Base-by-base conservation (phyloP, 805 yeast genomes). In the Yarrowia sp. region DNA sequence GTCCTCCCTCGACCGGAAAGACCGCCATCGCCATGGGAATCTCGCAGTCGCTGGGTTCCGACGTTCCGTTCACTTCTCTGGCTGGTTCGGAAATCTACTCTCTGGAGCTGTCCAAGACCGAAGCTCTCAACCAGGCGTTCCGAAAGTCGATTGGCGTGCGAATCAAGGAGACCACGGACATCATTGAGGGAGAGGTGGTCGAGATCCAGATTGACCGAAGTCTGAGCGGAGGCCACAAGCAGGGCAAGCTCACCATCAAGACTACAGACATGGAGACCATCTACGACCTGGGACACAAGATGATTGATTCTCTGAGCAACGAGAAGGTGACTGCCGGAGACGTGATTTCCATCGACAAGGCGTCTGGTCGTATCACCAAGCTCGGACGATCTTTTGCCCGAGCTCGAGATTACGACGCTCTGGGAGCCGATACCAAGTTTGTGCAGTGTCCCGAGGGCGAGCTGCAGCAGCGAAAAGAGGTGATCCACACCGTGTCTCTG, bases 381-480 rank as follows among this genome's bases (percentile, higher is more conserved):
- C 85, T 95, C 71, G 99, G 99, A 70, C 87, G 97, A 79, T 93
- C 98, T 0, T 96, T 92, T 79, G 88, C 98, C 7, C 86, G 98
- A 73, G 96, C 98, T 7, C 86, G 99, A 74, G 99, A 95, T 79
- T 95, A 95, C 78, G 99, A 95, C 80, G 97, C 98, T 53, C 92
- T 92, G 96, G 97, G 97, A 20, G 97, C 98, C 66, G 98, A 96
- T 71, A 93, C 97, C 61, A 93, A 92, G 79, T 95, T 95, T 77
- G 97, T 95, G 69, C 98, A 95, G 79, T 90, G 97, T 77, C 99
- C 99, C 46, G 98, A 95, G 78, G 99, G 99, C 68, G 99, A 95
- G 82, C 86, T 95, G 75, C 99, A 95, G 81, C 91, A 91, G 76
- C 87, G 98, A 75, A 92, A 91, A 76, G 96, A 92, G 76, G 96